These are phyloP conservation scores for Durotheca rogersii DNA, from an alignment of 495 filamentous ascomycete species.

Conservation along the genomic window DNA sequence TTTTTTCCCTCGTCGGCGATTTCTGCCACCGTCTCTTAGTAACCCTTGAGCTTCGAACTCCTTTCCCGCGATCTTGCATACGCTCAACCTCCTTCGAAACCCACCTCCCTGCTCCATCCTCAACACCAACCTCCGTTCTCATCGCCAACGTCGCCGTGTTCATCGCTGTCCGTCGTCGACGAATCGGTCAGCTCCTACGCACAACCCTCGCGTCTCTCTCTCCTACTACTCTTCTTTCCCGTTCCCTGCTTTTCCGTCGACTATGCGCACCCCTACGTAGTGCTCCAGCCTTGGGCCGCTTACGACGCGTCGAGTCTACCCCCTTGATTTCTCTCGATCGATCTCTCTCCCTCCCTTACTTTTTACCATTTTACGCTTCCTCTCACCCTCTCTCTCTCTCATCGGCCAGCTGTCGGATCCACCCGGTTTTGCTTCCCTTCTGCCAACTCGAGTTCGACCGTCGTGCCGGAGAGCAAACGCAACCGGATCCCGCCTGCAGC, in stretches of 20 bases:
- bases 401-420: not conserved
- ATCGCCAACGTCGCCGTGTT: too few relatives aligned
- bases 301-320: conserved; percentile 27
- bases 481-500: not conserved
- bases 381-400: not conserved
- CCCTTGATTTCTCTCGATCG: conserved; percentile 4
- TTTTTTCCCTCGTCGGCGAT: conserved; percentile 4
- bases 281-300: conserved; percentile 4
- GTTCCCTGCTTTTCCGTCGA: not conserved
- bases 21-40: not conserved
- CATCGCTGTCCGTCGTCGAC: too few relatives aligned
- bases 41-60: not conserved
- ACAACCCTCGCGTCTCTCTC: conserved; percentile 3
- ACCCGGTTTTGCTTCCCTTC: not conserved
- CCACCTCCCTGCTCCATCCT: not conserved
- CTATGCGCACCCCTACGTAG: conserved; percentile 23
- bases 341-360: not conserved
- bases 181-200: too few relatives aligned
- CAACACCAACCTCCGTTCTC: not conserved
- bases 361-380: not conserved
- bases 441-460: not conserved
- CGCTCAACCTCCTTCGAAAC: not conserved
- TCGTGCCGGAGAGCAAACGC: not conserved
- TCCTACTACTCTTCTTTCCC: not conserved
- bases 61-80: not conserved